These are phyloP conservation scores for Vachellia collinsii DNA, from an alignment of 306 rosid genomes.

Conservation along the genomic window DNA sequence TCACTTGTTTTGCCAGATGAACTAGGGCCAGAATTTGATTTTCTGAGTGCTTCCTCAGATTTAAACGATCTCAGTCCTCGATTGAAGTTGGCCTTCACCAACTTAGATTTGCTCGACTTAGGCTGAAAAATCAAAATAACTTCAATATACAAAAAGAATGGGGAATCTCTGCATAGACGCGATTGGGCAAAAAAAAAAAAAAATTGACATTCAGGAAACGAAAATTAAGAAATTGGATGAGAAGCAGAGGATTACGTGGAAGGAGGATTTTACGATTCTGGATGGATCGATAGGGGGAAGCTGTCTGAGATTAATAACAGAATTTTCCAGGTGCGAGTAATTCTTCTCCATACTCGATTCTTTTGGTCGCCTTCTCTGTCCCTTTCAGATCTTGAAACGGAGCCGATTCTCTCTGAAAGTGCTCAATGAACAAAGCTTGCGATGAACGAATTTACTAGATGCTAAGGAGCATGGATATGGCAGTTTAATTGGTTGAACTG, in stretches of 20 bases:
- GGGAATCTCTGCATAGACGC: not conserved
- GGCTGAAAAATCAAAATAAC: constrained; percentile 31
- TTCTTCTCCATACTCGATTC: constrained; percentile 28
- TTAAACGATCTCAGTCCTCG: constrained; percentile 12
- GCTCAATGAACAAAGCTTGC: not conserved
- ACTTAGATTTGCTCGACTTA: constrained; percentile 22
- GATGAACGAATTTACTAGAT: not conserved
- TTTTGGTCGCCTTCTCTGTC: not conserved
- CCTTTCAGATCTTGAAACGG: not conserved
- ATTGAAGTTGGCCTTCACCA: constrained; percentile 27
- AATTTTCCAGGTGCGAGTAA: not conserved
- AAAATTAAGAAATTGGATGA: not conserved
- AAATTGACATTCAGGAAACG: not conserved
- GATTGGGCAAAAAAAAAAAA: not conserved
- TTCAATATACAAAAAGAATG: not conserved
- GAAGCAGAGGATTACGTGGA: constrained; percentile 31
- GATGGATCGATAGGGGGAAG: constrained; percentile 46
- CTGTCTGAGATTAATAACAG: constrained; percentile 30
- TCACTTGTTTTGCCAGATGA: constrained; percentile 25
- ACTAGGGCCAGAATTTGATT: constrained; percentile 1
- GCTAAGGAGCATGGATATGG: not conserved
- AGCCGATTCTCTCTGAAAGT: not conserved
- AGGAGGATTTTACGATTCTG: constrained; percentile 13
- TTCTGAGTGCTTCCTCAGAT: constrained; percentile 6
- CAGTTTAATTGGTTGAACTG: not conserved